Percentiles rank a stretch among this genome's conserved stretches.
These are phyloP conservation scores for Rugonectria rugulosa DNA, from an alignment of 2,329 filamentous ascomycete genomes.

Conservation along the genomic window DNA sequence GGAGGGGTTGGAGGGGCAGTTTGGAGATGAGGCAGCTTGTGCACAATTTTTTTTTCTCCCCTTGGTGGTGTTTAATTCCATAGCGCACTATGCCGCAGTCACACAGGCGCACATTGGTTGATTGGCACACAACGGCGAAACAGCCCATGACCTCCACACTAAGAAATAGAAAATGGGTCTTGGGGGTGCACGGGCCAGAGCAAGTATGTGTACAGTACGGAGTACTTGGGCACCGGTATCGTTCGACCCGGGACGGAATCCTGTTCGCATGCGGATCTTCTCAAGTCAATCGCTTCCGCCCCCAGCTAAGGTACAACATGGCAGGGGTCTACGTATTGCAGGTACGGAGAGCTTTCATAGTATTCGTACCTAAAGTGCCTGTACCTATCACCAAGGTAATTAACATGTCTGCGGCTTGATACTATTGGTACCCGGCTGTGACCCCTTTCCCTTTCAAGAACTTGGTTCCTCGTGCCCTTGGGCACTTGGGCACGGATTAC, in stretches of 20 bases:
- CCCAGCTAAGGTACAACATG: neutral
- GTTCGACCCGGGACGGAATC: no score
- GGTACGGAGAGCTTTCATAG: no score
- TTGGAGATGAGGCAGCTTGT: conserved; percentile 25
- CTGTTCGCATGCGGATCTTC: conserved; percentile 2
- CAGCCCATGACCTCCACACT: no score
- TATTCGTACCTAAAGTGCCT: no score
- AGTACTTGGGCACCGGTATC: no score
- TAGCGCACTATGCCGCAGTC: neutral
- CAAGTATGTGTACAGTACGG: no score
- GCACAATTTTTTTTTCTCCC: conserved; percentile 39
- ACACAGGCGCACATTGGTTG: neutral
- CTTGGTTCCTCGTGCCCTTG: no score
- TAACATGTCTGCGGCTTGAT: no score
- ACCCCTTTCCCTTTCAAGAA: no score
- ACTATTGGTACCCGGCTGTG: no score
- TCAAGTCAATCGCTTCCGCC: neutral
- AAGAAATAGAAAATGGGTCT: neutral
- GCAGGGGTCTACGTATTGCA: neutral
- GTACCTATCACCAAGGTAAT: no score
- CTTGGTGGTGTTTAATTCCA: conserved; percentile 38
- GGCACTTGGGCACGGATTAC: no score
- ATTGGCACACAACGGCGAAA: neutral
- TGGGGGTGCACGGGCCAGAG: conserved; percentile 18
- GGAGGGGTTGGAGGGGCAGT: conserved; percentile 44